phyloP scores from a whole-genome alignment of 306 rosid species.

The Dryas alaskensis region DNA sequence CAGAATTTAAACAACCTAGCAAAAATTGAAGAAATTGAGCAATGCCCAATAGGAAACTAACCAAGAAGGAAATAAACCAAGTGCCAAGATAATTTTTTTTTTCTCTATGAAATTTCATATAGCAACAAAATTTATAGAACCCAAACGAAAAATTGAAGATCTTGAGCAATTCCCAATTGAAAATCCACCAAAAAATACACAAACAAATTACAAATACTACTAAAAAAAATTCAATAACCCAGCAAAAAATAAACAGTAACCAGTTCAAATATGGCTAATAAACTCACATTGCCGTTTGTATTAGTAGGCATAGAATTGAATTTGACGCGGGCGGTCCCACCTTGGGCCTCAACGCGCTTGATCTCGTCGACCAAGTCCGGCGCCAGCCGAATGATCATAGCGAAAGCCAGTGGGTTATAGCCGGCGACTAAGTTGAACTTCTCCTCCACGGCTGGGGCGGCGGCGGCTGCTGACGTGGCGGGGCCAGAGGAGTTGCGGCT shows the following conservation, averaged over 20 bases:
- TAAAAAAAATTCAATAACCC: background rate
- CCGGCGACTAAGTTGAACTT: slow-evolving; percentile 69
- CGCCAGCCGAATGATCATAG: slow-evolving; percentile 72
- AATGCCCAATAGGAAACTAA: slow-evolving; percentile 10
- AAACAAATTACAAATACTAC: background rate
- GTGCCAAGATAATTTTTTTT: background rate
- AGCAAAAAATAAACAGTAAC: slow-evolving; percentile 2
- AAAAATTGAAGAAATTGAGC: slow-evolving; percentile 12
- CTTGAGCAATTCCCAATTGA: background rate
- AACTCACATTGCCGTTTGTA: slow-evolving; percentile 70
- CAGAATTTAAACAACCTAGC: background rate
- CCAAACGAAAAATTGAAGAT: background rate
- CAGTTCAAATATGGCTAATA: background rate
- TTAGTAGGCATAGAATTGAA: slow-evolving; percentile 54
- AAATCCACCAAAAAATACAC: background rate
- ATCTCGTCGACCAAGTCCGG: slow-evolving; percentile 93
- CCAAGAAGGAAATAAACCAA: background rate
- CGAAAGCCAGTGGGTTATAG: slow-evolving; percentile 63
- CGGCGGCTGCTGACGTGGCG: slow-evolving; percentile 28
- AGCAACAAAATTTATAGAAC: background rate
- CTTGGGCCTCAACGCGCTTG: slow-evolving; percentile 86
- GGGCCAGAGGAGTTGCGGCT: slow-evolving; percentile 39
- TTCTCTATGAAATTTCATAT: background rate
- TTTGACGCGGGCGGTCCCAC: slow-evolving; percentile 77
- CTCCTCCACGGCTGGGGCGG: slow-evolving; percentile 63